Evolutionary conservation across 1,284 basidiomycete genomes (phyloP), one percentile per base, ranked within the genome.

Genomic region (Trichosporon coremiiforme): DNA sequence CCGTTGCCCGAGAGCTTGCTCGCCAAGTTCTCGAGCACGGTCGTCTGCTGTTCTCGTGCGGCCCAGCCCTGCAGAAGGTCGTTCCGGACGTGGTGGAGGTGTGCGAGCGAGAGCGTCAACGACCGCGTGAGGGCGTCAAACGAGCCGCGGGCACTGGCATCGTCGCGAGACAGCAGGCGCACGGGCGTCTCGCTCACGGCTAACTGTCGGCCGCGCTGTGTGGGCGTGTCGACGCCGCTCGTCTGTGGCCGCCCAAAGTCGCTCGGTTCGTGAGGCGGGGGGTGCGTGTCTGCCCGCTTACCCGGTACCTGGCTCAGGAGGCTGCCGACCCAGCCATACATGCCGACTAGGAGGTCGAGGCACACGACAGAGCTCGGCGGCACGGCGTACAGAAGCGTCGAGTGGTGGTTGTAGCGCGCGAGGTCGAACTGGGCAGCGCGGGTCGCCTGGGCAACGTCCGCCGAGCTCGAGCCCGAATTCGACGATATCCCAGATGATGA

Each of bases 361-460:
- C 80, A 82, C 8, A 75, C 71, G n/a, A 80, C 72, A 5, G 80
- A 82, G 63, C 77, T 80, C 1, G 83, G 83, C 10, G 83, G 82
- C 4, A 82, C 78, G 6, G 82, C 77, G 70, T 80, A 82, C 2
- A 84, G 76, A 35, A 83, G 66, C 1, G 79, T 79, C 25, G 82
- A 83, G 67, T 84, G 82, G 67, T 81, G 78, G 29, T 77, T 78
- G 68, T 82, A 83, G 36, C 80, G 68, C 6, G 76, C 72, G 7
- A 83, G 71, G 60, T 83, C 81, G 72, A 79, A 83, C 69, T 81
- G 78, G 3, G 83, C 79, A 33, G 75, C 68, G 17, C 80, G 70
- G 4, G 78, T 69, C 0, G 79, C 75, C 73, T 83, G 81, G 38
- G 76, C 78, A n/a, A 73, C 68, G 65, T 81, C 81, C 2, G 57